Percentiles rank a stretch among this genome's conserved stretches.
phyloP scores from a whole-genome alignment of 495 filamentous ascomycete species.

The Parathielavia appendiculata region DNA sequence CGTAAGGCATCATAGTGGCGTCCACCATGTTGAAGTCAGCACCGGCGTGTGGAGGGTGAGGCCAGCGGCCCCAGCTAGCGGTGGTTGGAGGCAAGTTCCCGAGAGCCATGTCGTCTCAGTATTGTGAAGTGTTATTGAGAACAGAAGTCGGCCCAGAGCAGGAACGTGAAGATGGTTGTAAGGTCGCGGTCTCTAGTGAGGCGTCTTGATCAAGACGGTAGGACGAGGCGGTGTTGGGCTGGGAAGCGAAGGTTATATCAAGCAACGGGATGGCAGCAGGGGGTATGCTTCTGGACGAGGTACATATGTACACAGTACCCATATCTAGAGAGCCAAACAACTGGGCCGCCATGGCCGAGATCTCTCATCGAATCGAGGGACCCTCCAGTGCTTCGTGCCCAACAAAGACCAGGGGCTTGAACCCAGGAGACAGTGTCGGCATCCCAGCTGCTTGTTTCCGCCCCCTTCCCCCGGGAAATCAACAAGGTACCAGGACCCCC shows the following conservation, averaged over 20 bases:
- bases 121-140: conserved; percentile 2
- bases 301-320: too few species aligned
- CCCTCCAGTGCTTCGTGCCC: conserved; percentile 11
- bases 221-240: not conserved
- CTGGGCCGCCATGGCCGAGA: conserved; percentile 23
- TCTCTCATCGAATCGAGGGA: conserved; percentile 27
- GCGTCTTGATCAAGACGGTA: not conserved
- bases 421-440: not conserved
- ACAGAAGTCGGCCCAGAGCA: conserved; percentile 15
- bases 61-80: conserved; percentile 41
- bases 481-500: conserved; percentile 2
- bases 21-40: conserved; percentile 38
- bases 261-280: conserved; percentile 8
- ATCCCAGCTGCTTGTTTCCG: conserved; percentile 2
- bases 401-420: conserved; percentile 11
- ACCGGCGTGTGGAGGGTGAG: conserved; percentile 31
- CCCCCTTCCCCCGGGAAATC: conserved; percentile 2
- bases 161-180: not conserved
- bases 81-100: conserved; percentile 31
- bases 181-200: not conserved
- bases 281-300: conserved; percentile 18
- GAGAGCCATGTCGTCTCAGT: conserved; percentile 35
- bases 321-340: conserved; percentile 19
- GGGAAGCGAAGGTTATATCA: conserved; percentile 6
- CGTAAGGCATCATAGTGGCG: conserved; percentile 33